A percentile compares a stretch with the other conserved stretches of the same genome.
phyloP scores from a whole-genome alignment of 768 basidiomycete species.

The Suillus variegatus region DNA sequence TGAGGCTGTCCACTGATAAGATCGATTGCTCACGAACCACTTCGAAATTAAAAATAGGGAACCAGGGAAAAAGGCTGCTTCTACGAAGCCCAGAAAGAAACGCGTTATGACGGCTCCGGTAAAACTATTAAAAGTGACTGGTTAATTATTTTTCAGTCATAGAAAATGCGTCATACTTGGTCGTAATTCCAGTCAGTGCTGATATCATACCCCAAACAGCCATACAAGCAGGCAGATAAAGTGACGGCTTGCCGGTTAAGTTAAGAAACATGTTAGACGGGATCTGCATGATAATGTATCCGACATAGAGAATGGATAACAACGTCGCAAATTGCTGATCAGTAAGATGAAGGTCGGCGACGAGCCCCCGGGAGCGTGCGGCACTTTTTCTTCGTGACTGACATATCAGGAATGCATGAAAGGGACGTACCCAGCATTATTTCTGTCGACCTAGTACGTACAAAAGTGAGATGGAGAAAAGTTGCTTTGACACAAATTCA shows the following conservation, averaged over 20 bases:
- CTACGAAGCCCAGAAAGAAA: constrained; percentile 58
- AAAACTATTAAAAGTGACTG: constrained; percentile 33
- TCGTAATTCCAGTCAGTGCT: constrained; percentile 41
- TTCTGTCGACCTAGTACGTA: constrained; percentile 57
- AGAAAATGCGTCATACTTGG: constrained; percentile 23
- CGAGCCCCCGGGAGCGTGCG: constrained; percentile 68
- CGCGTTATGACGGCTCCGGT: constrained; percentile 43
- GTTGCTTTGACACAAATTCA: neutral
- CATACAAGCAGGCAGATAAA: constrained; percentile 69
- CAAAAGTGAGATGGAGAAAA: neutral
- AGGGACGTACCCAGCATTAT: constrained; percentile 58
- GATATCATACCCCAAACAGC: constrained; percentile 68
- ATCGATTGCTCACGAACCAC: constrained; percentile 32
- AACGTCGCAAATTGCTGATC: constrained; percentile 66
- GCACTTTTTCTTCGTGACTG: constrained; percentile 42
- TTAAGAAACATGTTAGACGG: constrained; percentile 75
- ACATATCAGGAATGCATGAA: neutral
- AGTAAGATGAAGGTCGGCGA: constrained; percentile 61
- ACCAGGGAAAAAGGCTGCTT: constrained; percentile 49
- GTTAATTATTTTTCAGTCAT: neutral
- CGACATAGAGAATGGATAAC: constrained; percentile 68
- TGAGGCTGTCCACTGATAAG: constrained; percentile 27
- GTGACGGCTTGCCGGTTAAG: constrained; percentile 63
- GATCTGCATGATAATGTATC: constrained; percentile 46
- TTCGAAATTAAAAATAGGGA: constrained; percentile 41